Base-by-base conservation (phyloP, 2,329 filamentous ascomycete genomes). In the Diaporthe vaccinii region DNA sequence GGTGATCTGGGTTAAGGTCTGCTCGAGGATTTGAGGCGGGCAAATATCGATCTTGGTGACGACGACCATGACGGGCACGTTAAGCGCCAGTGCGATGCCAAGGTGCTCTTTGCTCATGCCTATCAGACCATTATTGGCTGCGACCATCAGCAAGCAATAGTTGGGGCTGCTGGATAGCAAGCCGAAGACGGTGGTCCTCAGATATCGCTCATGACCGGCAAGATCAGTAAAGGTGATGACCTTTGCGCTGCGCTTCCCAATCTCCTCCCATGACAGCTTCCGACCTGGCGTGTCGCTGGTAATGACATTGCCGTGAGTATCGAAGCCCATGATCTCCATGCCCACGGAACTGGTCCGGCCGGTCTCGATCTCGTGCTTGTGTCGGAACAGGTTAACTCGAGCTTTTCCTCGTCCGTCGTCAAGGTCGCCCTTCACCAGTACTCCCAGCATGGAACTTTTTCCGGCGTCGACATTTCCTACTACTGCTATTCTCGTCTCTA, bases 31-130 rank as follows among this genome's bases (percentile, higher is more conserved):
- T 78, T 98, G 94, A 2, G 96, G 95, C 31, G 97, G 97, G 83
- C 97, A 98, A 74, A 98, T 98, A 82, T 98, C 97, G 78, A 98
- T 98, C 87, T 98, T 99, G 84, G 96, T 99, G 77, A 98, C 92
- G 78, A 98, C 93, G 4, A 98, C 96, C 95, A 99, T 98, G 79
- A 99, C 95, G 0, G 97, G 97, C 15, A 99, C 96, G 81, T 98
- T 98, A 70, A 99, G 88, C 0, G 97, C 96, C 44, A 98, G 87
- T 0, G 97, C 96, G 78, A 99, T 98, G 22, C 97, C 97, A 5
- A 99, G 87, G 84, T 99, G 97, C 86, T 99, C 97, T 88, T 97
- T 98, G 84, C 95, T 98, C 97, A 98, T 99, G 28, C 97, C 97
- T 62, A 98, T 94, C 61, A 99, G 87, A 4, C 97, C 97, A 82